Evolutionary conservation across 2,329 filamentous ascomycete genomes (phyloP).

Genomic region (Clonostachys byssicola): DNA sequence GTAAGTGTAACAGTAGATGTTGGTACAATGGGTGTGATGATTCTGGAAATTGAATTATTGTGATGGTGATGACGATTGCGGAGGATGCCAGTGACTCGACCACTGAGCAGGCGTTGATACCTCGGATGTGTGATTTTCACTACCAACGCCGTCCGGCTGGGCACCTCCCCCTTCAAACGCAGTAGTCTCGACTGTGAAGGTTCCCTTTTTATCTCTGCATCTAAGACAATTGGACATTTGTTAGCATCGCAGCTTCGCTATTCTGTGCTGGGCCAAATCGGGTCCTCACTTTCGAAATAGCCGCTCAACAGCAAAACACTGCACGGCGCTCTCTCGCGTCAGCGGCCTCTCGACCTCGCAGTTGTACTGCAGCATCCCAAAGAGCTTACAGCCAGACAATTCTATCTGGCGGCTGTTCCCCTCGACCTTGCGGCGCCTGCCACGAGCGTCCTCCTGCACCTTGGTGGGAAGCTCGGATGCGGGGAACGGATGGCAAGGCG

Average conservation of each 20-base stretch:
- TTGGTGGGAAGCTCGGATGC: conserved; percentile 42
- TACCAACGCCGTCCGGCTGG: too few species aligned
- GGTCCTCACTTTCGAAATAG: conserved; percentile 53
- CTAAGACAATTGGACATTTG: conserved; percentile 25
- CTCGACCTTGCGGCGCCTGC: conserved; percentile 47
- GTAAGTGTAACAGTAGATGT: too few species aligned
- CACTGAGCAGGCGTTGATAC: conserved; percentile 8
- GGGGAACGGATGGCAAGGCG: conserved; percentile 51
- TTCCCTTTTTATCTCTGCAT: conserved; percentile 52
- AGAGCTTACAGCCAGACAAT: conserved; percentile 49
- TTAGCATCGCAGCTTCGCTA: not conserved
- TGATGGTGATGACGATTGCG: conserved; percentile 12
- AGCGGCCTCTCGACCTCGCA: conserved; percentile 49
- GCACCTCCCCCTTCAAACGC: conserved; percentile 42
- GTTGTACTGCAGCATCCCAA: conserved; percentile 57
- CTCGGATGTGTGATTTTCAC: not conserved
- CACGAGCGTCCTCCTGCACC: conserved; percentile 41
- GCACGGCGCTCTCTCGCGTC: conserved; percentile 37
- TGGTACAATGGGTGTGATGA: too few species aligned
- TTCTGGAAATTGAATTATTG: too few species aligned
- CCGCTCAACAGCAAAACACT: conserved; percentile 53
- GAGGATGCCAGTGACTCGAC: conserved; percentile 26
- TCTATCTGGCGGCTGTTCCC: conserved; percentile 34
- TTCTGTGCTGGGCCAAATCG: too few species aligned
- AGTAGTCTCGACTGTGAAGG: conserved; percentile 60